Conservation (phyloP, 805 yeast species). For the Teunomyces barrocoloradensis region DNA sequence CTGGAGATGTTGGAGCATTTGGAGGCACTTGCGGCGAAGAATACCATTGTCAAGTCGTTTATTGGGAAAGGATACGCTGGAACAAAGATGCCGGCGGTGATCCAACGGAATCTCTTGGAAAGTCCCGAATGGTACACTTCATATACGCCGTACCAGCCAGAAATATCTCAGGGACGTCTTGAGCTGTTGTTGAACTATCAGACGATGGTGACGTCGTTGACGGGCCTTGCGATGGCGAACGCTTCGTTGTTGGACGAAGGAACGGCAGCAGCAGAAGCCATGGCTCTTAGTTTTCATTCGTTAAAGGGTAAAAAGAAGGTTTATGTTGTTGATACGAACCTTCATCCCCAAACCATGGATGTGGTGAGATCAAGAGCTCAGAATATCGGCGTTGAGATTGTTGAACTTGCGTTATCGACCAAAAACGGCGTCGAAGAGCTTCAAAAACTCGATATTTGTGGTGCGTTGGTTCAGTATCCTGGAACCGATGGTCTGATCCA, state of each 20-base stretch:
- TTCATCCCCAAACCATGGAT: constrained; percentile 83
- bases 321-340: constrained; percentile 70
- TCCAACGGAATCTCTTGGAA: constrained; percentile 88
- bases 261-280: constrained; percentile 96
- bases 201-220: constrained; percentile 84
- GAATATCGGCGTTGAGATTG: constrained; percentile 66
- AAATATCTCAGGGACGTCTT: constrained; percentile 93
- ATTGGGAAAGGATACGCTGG: constrained; percentile 96
- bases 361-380: constrained; percentile 78
- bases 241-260: constrained; percentile 96
- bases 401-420: constrained; percentile 51
- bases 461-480: constrained; percentile 89
- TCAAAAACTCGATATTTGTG: constrained; percentile 49
- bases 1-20: constrained; percentile 72
- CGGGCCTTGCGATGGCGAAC: constrained; percentile 93
- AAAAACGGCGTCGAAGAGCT: constrained; percentile 26
- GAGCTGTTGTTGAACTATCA: constrained; percentile 89
- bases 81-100: constrained; percentile 84
- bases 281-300: constrained; percentile 75
- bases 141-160: constrained; percentile 98
- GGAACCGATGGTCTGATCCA: constrained; percentile 70
- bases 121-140: constrained; percentile 99
- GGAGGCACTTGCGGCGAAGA: constrained; percentile 67
- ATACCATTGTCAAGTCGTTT: constrained; percentile 67
- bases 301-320: constrained; percentile 62